Evolutionary conservation across 768 basidiomycete genomes (phyloP), one percentile per base, ranked within the genome.

Genomic region (Psilocybe subaeruginosa): DNA sequence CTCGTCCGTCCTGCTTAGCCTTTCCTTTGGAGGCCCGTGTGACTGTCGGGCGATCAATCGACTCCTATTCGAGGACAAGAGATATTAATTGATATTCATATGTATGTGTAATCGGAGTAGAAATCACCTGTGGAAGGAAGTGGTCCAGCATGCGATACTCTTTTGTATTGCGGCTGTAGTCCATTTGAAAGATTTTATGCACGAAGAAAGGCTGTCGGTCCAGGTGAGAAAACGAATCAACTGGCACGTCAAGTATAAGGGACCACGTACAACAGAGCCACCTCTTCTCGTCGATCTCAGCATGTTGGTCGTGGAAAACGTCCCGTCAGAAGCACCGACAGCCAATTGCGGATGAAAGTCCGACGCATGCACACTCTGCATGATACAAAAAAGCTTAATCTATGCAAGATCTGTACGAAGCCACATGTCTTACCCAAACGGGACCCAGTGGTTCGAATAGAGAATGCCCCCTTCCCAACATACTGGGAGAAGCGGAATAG

Each of bases 111-210:
- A 7, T 23, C 2, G 3, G 8, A 27, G 39, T 12, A 45, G 8
- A 29, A 27, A 41, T 23, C 53, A 88, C 95, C 74, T 88, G 85
- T 1, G 95, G 93, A 6, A 90, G 72, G 66, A 97, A 88, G 23
- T 85, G 84, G 60, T 99, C 97, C n/a, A 95, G 75, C 88, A 98
- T 93, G 23, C 96, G 81, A 70, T 85, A 95, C 61, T 92, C 86
- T 19, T 85, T 85, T 0, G 84, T 85, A 6, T 81, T 84, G 43
- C 90, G 86, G 66, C 87, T 94, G 68, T 92, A 94, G 73, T 99
- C 97, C 55, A 99, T 81, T 69, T 92, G 91, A 68, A 86, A 97
- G 16, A 97, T 80, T 72, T 86, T 88, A 71, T 92, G 89, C 14
- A 87, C 80, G 63, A 93, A 86, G 68, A 91, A 89, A 0, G 91